Percentiles rank a stretch among this genome's conserved stretches.
Conservation (phyloP, 805 yeast species). For the Metschnikowia sp. region DNA sequence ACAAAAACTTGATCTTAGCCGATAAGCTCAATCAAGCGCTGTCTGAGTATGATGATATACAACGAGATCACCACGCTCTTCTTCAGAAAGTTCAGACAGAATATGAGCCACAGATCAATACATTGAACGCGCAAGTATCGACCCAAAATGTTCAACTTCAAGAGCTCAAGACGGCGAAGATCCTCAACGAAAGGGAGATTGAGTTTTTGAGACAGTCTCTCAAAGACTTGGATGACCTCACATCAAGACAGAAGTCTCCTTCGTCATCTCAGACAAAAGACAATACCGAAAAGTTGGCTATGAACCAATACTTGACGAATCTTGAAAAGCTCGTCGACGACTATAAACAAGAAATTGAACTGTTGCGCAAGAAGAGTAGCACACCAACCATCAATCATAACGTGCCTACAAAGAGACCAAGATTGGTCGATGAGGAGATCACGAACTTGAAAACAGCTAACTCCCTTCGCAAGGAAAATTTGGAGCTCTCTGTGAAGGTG, state of each 20-base stretch:
- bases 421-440: slow-evolving; percentile 20
- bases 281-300: slow-evolving; percentile 24
- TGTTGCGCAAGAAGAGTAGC: slow-evolving; percentile 33
- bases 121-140: slow-evolving; percentile 12
- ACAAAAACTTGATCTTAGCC: slow-evolving; percentile 30
- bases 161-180: slow-evolving; percentile 49
- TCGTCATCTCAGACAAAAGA: slow-evolving; percentile 13
- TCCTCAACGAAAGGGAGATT: slow-evolving; percentile 55
- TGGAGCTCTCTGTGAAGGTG: slow-evolving; percentile 33
- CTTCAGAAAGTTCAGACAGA: slow-evolving; percentile 6
- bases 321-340: slow-evolving; percentile 51
- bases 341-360: slow-evolving; percentile 50
- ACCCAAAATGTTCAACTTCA: slow-evolving; percentile 20
- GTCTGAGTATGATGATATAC: slow-evolving; percentile 17
- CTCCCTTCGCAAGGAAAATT: slow-evolving; percentile 40
- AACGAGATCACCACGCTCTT: slow-evolving; percentile 5
- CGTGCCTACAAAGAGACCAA: slow-evolving; percentile 26
- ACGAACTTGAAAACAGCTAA: slow-evolving; percentile 17
- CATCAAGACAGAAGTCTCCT: slow-evolving; percentile 1
- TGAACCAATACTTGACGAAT: slow-evolving; percentile 35
- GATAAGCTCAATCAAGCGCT: slow-evolving; percentile 32
- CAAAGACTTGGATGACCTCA: slow-evolving; percentile 42
- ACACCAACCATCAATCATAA: slow-evolving; percentile 2
- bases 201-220: slow-evolving; percentile 55
- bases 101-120: slow-evolving; percentile 13